Evolutionary conservation across 768 basidiomycete genomes (phyloP).

Genomic region (Boletus coccyginus): DNA sequence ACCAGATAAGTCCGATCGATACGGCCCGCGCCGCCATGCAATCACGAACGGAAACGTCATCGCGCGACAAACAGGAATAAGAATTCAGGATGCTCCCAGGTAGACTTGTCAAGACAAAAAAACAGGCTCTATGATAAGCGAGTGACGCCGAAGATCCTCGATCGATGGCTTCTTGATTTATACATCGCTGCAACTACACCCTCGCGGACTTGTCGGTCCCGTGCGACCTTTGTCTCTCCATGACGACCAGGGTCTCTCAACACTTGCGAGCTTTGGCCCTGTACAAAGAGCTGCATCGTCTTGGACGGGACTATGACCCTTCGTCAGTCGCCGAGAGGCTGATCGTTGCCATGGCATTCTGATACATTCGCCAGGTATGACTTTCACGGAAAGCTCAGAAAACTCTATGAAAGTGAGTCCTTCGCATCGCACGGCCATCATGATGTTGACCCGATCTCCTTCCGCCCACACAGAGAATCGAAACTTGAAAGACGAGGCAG

Average conservation of each 20-base stretch:
- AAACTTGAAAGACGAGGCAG: conserved; percentile 57
- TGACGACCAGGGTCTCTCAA: conserved; percentile 47
- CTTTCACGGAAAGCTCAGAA: conserved; percentile 70
- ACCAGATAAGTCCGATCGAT: too few relatives aligned
- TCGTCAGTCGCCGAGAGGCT: conserved; percentile 47
- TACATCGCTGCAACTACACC: too few relatives aligned
- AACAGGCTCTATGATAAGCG: too few relatives aligned
- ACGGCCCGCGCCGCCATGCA: too few relatives aligned
- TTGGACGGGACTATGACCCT: conserved; percentile 82
- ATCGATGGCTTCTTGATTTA: neutral
- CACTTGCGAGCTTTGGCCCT: conserved; percentile 66
- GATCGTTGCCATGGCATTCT: conserved; percentile 9
- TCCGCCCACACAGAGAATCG: conserved; percentile 53
- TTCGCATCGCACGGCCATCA: neutral
- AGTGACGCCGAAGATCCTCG: too few relatives aligned
- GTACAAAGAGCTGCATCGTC: conserved; percentile 80
- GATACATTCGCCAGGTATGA: conserved; percentile 54
- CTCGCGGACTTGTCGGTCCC: neutral
- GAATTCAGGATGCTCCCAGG: too few relatives aligned
- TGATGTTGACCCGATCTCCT: neutral
- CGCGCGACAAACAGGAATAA: too few relatives aligned
- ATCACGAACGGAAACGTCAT: too few relatives aligned
- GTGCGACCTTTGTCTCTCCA: conserved; percentile 15
- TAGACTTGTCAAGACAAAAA: too few relatives aligned
- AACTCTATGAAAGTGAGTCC: conserved; percentile 68